Conservation (phyloP, 2,329 filamentous ascomycete species). For the Pseudodiploospora longispora region DNA sequence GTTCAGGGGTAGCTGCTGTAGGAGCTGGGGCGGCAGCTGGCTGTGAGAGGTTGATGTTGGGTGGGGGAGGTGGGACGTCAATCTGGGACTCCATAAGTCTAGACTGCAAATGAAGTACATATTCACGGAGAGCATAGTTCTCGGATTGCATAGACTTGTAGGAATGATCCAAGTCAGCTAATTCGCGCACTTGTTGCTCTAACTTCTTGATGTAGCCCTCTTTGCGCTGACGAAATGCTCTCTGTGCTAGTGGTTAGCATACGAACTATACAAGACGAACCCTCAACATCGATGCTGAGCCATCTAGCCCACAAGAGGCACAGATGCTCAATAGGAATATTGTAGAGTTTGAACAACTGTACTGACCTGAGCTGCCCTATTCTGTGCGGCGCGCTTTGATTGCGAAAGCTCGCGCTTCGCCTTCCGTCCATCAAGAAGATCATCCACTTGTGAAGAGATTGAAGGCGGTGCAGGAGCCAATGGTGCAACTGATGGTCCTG, state of each 20-base stretch:
- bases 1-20: conserved; percentile 16
- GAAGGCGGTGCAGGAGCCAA: conserved; percentile 23
- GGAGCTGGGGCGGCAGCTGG: conserved; percentile 16
- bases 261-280: not conserved
- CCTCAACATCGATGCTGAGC: too few species aligned
- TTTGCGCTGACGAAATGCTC: conserved; percentile 94
- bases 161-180: conserved; percentile 63
- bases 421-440: conserved; percentile 51
- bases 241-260: conserved; percentile 41
- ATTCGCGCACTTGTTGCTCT: conserved; percentile 85
- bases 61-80: conserved; percentile 76
- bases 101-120: conserved; percentile 83
- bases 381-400: conserved; percentile 93
- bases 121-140: conserved; percentile 85
- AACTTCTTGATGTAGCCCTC: conserved; percentile 98
- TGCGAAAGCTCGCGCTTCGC: conserved; percentile 87
- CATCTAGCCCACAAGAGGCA: too few species aligned
- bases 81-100: conserved; percentile 75
- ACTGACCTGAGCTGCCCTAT: conserved; percentile 88
- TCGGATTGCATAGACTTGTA: conserved; percentile 79
- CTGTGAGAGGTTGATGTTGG: conserved; percentile 61
- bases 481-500: conserved; percentile 17
- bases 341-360: not conserved
- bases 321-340: too few species aligned
- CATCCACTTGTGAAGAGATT: conserved; percentile 16